Conservation (phyloP, 768 basidiomycete genomes). For the Cantharellus anzutake region DNA sequence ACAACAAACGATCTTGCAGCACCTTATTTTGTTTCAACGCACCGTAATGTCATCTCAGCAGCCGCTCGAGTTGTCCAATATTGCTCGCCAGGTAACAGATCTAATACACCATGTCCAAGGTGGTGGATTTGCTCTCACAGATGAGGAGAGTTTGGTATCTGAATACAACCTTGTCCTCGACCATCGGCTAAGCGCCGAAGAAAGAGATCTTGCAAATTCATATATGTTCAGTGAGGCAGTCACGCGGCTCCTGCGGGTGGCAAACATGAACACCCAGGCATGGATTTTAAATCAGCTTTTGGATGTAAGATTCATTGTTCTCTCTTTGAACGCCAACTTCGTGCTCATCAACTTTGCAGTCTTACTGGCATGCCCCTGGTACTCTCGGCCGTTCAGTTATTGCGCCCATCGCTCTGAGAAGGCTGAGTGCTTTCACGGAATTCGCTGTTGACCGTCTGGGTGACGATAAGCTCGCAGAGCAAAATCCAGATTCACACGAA, state of each 20-base stretch:
- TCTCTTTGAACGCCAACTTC: not conserved
- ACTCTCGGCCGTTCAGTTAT: too few relatives aligned
- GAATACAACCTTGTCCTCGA: not conserved
- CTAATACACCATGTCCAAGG: not conserved
- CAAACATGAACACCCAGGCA: not conserved
- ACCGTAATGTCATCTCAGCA: not conserved
- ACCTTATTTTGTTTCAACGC: constrained; percentile 4
- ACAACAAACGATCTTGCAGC: constrained; percentile 4
- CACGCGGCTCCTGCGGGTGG: not conserved
- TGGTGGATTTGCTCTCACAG: not conserved
- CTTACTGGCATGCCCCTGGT: too few relatives aligned
- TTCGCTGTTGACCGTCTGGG: not conserved
- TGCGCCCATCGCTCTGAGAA: not conserved
- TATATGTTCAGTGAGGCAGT: not conserved
- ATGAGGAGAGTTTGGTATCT: not conserved
- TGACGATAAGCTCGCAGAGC: not conserved
- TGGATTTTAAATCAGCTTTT: not conserved
- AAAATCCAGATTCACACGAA: not conserved
- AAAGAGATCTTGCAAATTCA: not conserved
- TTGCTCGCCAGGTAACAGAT: not conserved
- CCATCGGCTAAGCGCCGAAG: not conserved
- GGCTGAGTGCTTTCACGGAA: not conserved
- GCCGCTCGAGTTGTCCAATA: not conserved
- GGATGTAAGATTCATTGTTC: not conserved
- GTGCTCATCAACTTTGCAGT: too few relatives aligned